A percentile compares a stretch with the other conserved stretches of the same genome.
Evolutionary conservation across 352 stramenopile species (phyloP).

Genomic region (Phytophthora niederhauseri): DNA sequence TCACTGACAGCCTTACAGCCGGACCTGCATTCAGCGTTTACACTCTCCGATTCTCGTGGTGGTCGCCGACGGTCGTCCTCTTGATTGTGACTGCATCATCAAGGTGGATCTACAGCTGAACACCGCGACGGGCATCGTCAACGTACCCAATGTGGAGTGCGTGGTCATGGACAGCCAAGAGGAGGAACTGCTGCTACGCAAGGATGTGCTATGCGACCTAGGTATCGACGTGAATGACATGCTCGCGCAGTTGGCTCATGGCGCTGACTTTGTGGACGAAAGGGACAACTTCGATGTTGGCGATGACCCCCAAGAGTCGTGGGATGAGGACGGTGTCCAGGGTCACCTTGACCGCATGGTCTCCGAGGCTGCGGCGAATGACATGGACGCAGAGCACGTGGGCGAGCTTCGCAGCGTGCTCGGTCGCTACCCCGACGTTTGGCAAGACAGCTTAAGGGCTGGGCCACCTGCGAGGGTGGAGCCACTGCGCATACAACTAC

Average conservation of each 20-base stretch:
- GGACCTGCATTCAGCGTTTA: neutral
- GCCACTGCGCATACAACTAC: neutral
- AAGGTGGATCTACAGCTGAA: neutral
- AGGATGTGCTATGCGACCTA: neutral
- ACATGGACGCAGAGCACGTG: neutral
- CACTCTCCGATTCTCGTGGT: neutral
- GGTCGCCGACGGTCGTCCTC: neutral
- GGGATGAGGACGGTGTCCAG: neutral
- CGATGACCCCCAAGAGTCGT: neutral
- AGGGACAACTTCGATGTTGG: neutral
- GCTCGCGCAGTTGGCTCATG: neutral
- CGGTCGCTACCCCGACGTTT: neutral
- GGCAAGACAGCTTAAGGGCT: neutral
- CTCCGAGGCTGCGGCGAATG: neutral
- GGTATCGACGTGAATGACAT: neutral
- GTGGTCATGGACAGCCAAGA: neutral
- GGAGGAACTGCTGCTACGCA: neutral
- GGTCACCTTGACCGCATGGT: neutral
- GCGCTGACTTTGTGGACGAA: neutral
- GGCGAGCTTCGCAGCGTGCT: neutral
- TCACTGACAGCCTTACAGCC: neutral
- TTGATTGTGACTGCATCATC: neutral
- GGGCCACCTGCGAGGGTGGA: neutral
- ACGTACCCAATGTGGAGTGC: neutral
- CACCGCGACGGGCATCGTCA: neutral